Evolutionary conservation across 139 green algal genomes (phyloP).

Genomic region (Medakamo hakoo): DNA sequence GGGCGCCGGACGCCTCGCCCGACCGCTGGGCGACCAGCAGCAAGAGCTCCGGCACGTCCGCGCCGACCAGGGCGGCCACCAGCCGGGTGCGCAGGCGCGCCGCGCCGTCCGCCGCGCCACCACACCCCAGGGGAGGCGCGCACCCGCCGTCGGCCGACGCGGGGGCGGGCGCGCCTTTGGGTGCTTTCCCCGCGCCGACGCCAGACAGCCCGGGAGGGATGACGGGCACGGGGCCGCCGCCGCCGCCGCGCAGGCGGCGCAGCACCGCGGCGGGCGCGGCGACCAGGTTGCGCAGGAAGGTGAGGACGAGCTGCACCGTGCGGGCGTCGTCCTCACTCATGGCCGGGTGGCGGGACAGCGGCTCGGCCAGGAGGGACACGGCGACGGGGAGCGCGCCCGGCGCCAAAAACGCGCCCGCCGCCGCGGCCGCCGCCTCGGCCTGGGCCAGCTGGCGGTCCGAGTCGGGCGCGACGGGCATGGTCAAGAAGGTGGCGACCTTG

Average conservation of each 20-base stretch:
- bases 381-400: slow-evolving; percentile 44
- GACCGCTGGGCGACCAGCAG: background rate
- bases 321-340: slow-evolving; percentile 36
- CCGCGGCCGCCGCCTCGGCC: background rate
- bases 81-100: background rate
- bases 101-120: no score
- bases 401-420: slow-evolving; percentile 51
- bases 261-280: background rate
- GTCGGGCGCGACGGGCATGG: slow-evolving; percentile 41
- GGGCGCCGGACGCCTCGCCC: no score
- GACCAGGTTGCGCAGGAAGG: slow-evolving; percentile 33
- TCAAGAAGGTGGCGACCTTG: slow-evolving; percentile 83
- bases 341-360: slow-evolving; percentile 42
- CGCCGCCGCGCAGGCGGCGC: background rate
- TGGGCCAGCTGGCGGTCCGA: background rate
- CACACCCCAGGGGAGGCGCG: no score
- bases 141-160: no score
- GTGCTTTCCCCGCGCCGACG: no score
- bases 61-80: background rate
- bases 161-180: no score
- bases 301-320: slow-evolving; percentile 71
- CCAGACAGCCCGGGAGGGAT: no score
- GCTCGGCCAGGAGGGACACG: slow-evolving; percentile 44
- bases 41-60: background rate
- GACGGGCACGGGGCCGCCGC: no score